A percentile compares a stretch with the other conserved stretches of the same genome.
These are phyloP conservation scores for Sugiyamaella xylanicola DNA, from an alignment of 1,139 yeast genomes.

Conservation along the genomic window DNA sequence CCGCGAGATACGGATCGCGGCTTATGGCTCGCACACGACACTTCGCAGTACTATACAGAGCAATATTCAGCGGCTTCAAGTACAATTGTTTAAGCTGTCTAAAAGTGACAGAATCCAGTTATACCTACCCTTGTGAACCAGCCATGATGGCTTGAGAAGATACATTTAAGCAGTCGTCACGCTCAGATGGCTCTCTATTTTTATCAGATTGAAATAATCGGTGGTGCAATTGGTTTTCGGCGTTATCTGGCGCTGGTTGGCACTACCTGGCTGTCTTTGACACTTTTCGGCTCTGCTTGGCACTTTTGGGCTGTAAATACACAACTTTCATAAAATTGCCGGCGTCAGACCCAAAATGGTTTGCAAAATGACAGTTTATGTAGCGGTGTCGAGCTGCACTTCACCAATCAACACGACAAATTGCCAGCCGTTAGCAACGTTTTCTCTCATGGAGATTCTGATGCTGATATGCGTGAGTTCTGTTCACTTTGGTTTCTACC, in stretches of 20 bases:
- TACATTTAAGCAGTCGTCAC: conserved; percentile 52
- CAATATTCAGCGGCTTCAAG: too few species aligned
- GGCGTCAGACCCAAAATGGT: too few species aligned
- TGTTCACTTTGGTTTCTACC: background rate
- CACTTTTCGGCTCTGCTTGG: too few species aligned
- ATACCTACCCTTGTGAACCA: conserved; percentile 63
- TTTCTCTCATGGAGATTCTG: background rate
- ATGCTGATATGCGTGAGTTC: background rate
- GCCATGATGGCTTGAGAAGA: conserved; percentile 82
- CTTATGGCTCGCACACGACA: too few species aligned
- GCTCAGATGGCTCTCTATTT: background rate
- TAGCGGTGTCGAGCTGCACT: background rate
- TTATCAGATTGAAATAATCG: too few species aligned
- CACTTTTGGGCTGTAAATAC: too few species aligned
- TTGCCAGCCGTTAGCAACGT: background rate
- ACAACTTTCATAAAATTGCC: too few species aligned
- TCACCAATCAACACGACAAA: background rate
- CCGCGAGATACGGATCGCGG: too few species aligned
- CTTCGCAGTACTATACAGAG: background rate
- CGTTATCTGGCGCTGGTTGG: too few species aligned
- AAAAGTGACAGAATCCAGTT: conserved; percentile 14
- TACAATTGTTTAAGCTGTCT: background rate
- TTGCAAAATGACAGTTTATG: background rate
- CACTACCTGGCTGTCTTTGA: too few species aligned
- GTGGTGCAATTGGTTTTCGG: too few species aligned